phyloP scores from a whole-genome alignment of 208 protist species.

The Entamoeba nuttalli region DNA sequence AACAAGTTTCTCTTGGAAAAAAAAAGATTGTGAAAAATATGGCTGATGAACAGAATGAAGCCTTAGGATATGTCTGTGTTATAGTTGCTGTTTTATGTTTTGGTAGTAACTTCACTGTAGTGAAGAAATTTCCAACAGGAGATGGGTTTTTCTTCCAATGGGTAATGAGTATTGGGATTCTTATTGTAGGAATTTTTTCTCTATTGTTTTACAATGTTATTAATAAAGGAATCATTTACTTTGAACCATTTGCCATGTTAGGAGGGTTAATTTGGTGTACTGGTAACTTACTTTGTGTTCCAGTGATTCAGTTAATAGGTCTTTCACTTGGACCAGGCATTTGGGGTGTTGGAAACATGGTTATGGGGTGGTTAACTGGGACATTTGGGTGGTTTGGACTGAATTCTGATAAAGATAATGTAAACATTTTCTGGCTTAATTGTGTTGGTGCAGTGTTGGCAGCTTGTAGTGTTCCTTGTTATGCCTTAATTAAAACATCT shows the following conservation, averaged over 20 bases:
- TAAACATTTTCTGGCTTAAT: background rate
- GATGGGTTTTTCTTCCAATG: background rate
- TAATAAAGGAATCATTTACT: background rate
- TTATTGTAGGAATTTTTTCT: background rate
- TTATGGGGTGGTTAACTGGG: background rate
- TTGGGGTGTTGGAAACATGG: background rate
- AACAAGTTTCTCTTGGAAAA: no score
- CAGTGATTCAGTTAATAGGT: background rate
- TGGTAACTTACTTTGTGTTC: background rate
- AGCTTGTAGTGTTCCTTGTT: background rate
- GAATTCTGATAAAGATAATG: background rate
- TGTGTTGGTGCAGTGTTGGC: background rate
- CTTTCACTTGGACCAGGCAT: background rate
- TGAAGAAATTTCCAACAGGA: background rate
- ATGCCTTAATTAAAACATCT: background rate
- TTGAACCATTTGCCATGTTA: background rate
- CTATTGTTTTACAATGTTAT: background rate
- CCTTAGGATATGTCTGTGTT: background rate
- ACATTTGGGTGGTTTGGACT: background rate
- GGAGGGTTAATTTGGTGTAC: background rate
- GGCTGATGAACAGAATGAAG: background rate
- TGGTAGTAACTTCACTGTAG: background rate
- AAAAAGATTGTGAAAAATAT: no score
- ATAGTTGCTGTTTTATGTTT: background rate
- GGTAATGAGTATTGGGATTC: background rate